Evolutionary conservation across 306 rosid genomes (phyloP), one percentile per base, ranked within the genome.

Genomic region (Dalbergia cochinchinensis): DNA sequence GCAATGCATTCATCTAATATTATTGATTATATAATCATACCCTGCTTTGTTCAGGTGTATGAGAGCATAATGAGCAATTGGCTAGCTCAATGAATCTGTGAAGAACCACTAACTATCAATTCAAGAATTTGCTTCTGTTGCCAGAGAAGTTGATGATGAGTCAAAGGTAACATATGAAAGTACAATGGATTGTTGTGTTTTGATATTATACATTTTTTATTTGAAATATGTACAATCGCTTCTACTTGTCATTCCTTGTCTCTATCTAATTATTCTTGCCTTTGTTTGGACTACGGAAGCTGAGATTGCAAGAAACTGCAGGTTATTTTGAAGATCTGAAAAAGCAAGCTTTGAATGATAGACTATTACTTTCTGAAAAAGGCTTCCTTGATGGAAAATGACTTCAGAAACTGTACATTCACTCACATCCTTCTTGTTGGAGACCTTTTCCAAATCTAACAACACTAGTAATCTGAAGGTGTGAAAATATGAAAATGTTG

Each of bases 111-210:
- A 34, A 79, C 69, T 14, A 37, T 10, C 97, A 4, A 86, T 90
- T 59, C 76, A 84, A 74, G 94, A 90, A 74, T 84, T 92, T 81
- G 71, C 83, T 64, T 74, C 74, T 57, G 90, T 3, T 26, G 31
- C 91, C 7, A 93, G 78, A 70, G 87, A 89, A 71, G 88, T 73
- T 10, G 87, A 90, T 19, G 90, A 82, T 83, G 31, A 26, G 2
- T 26, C 31, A 26, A 80, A 83, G 90, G 94, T 92, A 65, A 78
- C 81, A 71, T 73, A 45, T 0, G 22, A 7, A 53, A 4, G 5
- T 18, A 14, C n/a, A 54, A 42, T 15, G 4, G 10, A 0, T 71
- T 18, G 39, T 16, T 3, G 4, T 50, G 45, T 51, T 8, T 55
- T 60, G 16, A 39, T 53, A 41, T 48, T 62, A 14, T 26, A 26